A percentile compares a stretch with the other conserved stretches of the same genome.
Evolutionary conservation across 2,329 filamentous ascomycete genomes (phyloP).

Genomic region (Colletotrichum kahawae): DNA sequence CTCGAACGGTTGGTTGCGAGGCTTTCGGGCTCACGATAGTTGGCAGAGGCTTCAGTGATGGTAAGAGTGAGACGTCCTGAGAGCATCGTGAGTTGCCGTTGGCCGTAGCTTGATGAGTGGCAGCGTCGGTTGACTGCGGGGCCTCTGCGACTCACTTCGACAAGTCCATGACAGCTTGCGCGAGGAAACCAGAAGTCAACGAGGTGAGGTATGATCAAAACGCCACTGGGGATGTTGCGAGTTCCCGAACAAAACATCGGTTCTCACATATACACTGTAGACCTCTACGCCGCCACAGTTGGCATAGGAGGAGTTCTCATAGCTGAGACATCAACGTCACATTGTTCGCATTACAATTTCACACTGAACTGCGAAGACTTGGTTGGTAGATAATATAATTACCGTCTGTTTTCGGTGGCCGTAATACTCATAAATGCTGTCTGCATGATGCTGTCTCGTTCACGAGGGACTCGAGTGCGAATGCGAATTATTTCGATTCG

Average conservation of each 20-base stretch:
- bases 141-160: not conserved
- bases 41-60: not conserved
- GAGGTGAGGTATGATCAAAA: not conserved
- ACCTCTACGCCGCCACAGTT: not conserved
- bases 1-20: not conserved
- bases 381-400: not conserved
- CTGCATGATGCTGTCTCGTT: not conserved
- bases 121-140: not conserved
- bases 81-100: not conserved
- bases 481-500: slow-evolving; percentile 3
- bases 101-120: not conserved
- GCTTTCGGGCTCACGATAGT: not conserved
- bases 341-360: accelerated
- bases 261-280: not conserved
- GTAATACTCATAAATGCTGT: not conserved
- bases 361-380: not conserved
- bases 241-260: accelerated
- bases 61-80: not conserved
- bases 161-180: not conserved
- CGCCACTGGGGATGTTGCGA: accelerated
- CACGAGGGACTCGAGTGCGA: not conserved
- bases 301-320: accelerated
- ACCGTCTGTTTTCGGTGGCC: not conserved
- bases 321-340: accelerated
- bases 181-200: not conserved